These are phyloP conservation scores for Colletotrichum sp. DNA, from an alignment of 2,329 filamentous ascomycete genomes.

Conservation along the genomic window DNA sequence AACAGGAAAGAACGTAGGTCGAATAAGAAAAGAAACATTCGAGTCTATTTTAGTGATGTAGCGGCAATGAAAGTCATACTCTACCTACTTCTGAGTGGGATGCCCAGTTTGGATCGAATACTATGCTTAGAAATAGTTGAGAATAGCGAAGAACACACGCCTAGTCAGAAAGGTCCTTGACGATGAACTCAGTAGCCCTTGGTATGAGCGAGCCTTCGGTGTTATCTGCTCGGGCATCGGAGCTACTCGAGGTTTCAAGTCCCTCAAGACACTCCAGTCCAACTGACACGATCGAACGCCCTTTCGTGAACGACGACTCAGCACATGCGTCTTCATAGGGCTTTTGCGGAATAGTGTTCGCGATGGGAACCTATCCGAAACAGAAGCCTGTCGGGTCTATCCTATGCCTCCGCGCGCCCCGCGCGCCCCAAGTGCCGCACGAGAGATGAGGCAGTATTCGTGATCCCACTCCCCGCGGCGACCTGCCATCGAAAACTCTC, in stretches of 20 bases:
- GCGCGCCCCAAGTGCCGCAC: not conserved
- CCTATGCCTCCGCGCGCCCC: not conserved
- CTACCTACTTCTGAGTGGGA: not conserved
- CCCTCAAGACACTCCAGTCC: not conserved
- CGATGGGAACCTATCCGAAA: not conserved
- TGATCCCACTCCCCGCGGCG: not conserved
- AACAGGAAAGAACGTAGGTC: not conserved
- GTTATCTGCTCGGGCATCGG: not conserved
- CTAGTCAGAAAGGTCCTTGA: not conserved
- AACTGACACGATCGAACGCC: not conserved
- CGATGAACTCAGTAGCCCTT: not conserved
- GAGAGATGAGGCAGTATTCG: not conserved
- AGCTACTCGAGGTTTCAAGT: not conserved
- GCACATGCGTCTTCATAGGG: not conserved
- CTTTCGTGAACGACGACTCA: not conserved
- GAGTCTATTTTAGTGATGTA: not conserved
- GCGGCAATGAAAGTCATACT: not conserved
- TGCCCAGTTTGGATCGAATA: not conserved
- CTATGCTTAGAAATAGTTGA: not conserved
- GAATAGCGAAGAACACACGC: rapidly evolving
- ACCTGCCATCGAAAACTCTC: not conserved
- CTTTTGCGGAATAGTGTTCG: not conserved
- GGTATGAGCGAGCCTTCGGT: not conserved
- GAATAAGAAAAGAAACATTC: not conserved
- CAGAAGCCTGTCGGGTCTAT: not conserved